Base-by-base conservation (phyloP, 2,329 filamentous ascomycete species). In the Hypoxylon sp. region DNA sequence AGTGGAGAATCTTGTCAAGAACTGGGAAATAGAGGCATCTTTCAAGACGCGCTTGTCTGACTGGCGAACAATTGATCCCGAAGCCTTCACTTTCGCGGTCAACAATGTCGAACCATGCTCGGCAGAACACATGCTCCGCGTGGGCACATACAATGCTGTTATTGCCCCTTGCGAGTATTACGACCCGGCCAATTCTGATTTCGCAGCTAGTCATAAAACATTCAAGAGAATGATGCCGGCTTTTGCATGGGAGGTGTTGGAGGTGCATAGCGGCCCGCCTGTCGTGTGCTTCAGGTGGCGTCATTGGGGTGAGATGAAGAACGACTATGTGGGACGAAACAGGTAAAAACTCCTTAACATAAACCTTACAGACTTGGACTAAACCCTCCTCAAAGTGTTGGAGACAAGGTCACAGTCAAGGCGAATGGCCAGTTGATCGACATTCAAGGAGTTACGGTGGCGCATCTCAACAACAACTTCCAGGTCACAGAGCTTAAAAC, bases 11-110 rank as follows among this genome's bases (percentile, higher is more conserved):
- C 31, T 59, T 6, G 55, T 59, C 13, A 59, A 59, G 17, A 59
- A 59, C 46, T 59, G 55, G 55, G 55, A 59, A 46, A 59, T 59
- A 33, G 55, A 59, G 42, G 55, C 55, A 6, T 59, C 55, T 3
- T 59, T 59, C 14, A 59, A 59, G 31, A 59, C 33, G 10, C 55
- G 46, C 19, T 24, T 59, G 3, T 50, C 55, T 5, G 55, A 59
- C 33, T 59, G 55, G 55, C 19, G 55, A 17, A 59, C 55, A 17
- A 50, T 59, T 11, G 55, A 59, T 50, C 46, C 24, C 33, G 31
- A 59, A 6, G 42, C 44, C 2, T 59, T 59, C 44, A 59, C 55
- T 5, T 59, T 59, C 10, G 22, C 55, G 6, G 55, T 59, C 33
- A 59, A 59, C 33, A 24, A 59, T 19, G 17, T 22, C 5, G 24